Evolutionary conservation across 805 yeast genomes (phyloP), one percentile per base, ranked within the genome.

Genomic region (Blastobotrys parvus): DNA sequence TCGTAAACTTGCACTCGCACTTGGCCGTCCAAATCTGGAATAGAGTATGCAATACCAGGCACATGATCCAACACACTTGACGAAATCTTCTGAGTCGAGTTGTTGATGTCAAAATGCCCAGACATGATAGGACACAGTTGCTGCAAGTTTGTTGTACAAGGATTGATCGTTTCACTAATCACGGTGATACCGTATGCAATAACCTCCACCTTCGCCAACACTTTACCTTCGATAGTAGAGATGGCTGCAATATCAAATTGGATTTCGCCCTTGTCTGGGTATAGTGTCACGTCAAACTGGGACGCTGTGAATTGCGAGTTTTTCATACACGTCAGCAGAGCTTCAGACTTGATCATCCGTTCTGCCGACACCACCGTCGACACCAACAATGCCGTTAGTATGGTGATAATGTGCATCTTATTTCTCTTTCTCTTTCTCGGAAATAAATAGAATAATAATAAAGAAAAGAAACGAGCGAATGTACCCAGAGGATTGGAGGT

Each of bases 21-120:
- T 48, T 83, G 75, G 3, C 96, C 99, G 58, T 92, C 99, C 52
- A 92, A 69, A 62, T 92, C 95, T 0, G 99, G 99, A 42, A 92
- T 74, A 1, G 90, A 78, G 64, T 78, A 92, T 1, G 96, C 96
- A 18, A 92, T 70, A 7, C 78, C 73, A 1, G 98, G 98, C 45
- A 92, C 74, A 46, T 72, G 63, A 10, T 64, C 60, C 3, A 74
- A 62, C 43, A 78, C 56, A 21, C 65, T 61, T 6, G 47, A 43
- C 8, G 69, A 59, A 7, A 87, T 50, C 3, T 55, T 48, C 30
- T 42, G 38, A 19, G 23, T 29, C 19, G 50, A 38, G 15, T 47
- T 35, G 16, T 33, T 27, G 34, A 90, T 71, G 50, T 84, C 94
- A 52, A 92, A 75, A 62, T 89, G 87, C 32, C 97, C 97, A 2